Evolutionary conservation across 768 basidiomycete genomes (phyloP).

Genomic region (Psilocybe tampanensis): DNA sequence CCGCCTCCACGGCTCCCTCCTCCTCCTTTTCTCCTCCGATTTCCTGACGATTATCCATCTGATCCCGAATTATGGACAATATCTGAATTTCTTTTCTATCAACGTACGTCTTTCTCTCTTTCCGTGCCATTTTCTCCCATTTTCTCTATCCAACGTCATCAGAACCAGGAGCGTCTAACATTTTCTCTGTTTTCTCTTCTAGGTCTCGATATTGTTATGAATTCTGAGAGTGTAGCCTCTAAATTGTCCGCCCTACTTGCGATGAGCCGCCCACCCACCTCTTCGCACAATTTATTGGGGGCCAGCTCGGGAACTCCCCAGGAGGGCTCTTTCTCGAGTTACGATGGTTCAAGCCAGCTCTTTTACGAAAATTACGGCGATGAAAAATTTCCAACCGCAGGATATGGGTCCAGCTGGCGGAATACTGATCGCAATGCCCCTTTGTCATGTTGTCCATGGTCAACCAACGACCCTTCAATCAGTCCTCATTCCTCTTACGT

Average conservation of each 20-base stretch:
- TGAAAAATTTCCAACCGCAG: constrained; percentile 10
- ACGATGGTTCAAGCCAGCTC: neutral
- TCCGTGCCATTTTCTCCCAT: neutral
- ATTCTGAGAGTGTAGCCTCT: neutral
- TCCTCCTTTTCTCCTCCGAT: neutral
- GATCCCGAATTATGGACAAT: constrained; percentile 7
- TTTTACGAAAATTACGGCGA: constrained; percentile 4
- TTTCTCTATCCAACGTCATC: neutral
- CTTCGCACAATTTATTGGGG: neutral
- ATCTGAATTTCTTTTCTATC: constrained; percentile 4
- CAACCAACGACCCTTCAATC: neutral
- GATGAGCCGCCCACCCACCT: neutral
- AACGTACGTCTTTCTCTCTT: constrained; percentile 5
- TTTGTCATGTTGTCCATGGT: constrained; percentile 1
- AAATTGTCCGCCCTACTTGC: neutral
- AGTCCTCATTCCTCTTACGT: neutral
- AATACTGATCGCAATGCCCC: neutral
- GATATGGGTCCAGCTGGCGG: neutral
- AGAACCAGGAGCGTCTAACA: neutral
- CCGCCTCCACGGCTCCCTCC: neutral
- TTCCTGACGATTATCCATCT: constrained; percentile 2
- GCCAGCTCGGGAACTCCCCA: neutral
- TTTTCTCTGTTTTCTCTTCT: neutral
- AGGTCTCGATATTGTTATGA: neutral
- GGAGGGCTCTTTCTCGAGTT: constrained; percentile 1